Evolutionary conservation across 2,329 filamentous ascomycete species (phyloP).

Genomic region (Zasmidium angulare): DNA sequence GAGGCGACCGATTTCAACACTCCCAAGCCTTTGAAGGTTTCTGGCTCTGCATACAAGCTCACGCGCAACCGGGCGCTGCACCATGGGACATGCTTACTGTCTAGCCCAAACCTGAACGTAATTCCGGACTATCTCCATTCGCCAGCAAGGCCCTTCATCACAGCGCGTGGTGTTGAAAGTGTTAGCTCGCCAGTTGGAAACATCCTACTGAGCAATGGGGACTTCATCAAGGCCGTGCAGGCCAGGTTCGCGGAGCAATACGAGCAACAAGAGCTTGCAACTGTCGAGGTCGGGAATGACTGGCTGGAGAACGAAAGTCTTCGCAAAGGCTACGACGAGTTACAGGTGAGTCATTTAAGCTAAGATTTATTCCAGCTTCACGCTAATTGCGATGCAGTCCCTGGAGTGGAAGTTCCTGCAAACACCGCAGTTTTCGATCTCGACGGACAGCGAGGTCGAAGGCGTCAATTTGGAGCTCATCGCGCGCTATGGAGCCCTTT

Average conservation of each 20-base stretch:
- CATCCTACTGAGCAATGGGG: conserved; percentile 58
- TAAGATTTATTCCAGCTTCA: neutral
- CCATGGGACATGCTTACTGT: conserved; percentile 85
- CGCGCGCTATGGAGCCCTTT: conserved; percentile 58
- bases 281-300: conserved; percentile 54
- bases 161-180: conserved; percentile 84
- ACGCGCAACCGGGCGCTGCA: conserved; percentile 79
- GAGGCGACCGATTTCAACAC: conserved; percentile 33
- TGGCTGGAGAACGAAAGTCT: conserved; percentile 56
- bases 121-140: conserved; percentile 73
- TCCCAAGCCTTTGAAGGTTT: conserved; percentile 66
- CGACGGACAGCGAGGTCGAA: conserved; percentile 11
- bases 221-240: conserved; percentile 49
- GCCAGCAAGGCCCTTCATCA: conserved; percentile 74
- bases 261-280: conserved; percentile 34
- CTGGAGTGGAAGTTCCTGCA: conserved; percentile 78
- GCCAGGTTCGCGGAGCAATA: conserved; percentile 68
- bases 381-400: conserved; percentile 44
- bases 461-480: conserved; percentile 27
- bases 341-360: conserved; percentile 53
- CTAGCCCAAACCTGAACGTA: conserved; percentile 68
- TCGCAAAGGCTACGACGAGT: conserved; percentile 60
- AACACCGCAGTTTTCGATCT: conserved; percentile 72
- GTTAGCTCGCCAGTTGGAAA: conserved; percentile 84
- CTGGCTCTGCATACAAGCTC: conserved; percentile 92